Conservation (phyloP, 1,139 yeast species). For the Blastobotrys serpentis region DNA sequence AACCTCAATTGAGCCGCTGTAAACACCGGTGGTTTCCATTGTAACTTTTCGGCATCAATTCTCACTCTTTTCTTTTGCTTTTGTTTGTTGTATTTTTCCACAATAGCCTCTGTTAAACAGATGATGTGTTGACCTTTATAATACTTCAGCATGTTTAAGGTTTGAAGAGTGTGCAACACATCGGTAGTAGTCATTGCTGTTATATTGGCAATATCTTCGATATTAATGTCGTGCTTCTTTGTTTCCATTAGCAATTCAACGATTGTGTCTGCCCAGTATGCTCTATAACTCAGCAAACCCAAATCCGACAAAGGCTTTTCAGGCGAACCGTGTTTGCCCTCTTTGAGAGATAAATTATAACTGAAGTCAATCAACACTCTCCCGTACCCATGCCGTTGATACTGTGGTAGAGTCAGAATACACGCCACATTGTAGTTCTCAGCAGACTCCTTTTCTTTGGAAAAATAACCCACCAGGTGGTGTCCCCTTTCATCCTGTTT, state of each 20-base stretch:
- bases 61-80: constrained; percentile 73
- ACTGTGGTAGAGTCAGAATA: constrained; percentile 91
- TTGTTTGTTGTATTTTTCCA: constrained; percentile 71
- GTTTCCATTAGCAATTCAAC: constrained; percentile 71
- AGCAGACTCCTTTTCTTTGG: constrained; percentile 73
- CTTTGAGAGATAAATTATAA: constrained; percentile 82
- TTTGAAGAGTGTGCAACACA: constrained; percentile 87
- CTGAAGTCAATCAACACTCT: constrained; percentile 88
- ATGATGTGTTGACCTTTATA: constrained; percentile 96
- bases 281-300: constrained; percentile 89
- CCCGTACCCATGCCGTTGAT: constrained; percentile 94
- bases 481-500: constrained; percentile 84
- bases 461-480: constrained; percentile 92
- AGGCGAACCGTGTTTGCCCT: constrained; percentile 90
- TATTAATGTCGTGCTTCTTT: constrained; percentile 66
- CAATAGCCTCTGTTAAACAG: constrained; percentile 80
- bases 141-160: constrained; percentile 83
- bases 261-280: constrained; percentile 93
- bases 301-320: constrained; percentile 95
- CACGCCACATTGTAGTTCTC: constrained; percentile 85
- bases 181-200: constrained; percentile 98
- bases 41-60: constrained; percentile 66
- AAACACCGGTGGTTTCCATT: constrained; percentile 95
- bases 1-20: constrained; percentile 94
- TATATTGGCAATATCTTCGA: constrained; percentile 82